Conservation (phyloP, 1,139 yeast genomes). For the Wickerhamomyces sp. region DNA sequence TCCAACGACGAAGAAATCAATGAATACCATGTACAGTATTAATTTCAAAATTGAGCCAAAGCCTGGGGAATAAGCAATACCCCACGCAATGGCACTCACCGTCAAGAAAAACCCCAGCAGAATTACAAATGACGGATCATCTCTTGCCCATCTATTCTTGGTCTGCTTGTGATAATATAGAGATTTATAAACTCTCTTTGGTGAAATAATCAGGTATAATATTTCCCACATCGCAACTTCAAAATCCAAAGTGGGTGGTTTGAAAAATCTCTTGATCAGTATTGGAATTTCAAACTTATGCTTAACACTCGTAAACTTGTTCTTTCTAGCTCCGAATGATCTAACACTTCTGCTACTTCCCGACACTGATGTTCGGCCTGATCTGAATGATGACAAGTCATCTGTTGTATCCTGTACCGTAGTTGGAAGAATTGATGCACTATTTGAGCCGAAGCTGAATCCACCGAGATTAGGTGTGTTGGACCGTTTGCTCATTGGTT, state of each 20-base stretch:
- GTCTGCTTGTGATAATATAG: conserved; percentile 76
- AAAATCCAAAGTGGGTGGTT: conserved; percentile 81
- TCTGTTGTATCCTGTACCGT: conserved; percentile 14
- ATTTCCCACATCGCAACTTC: conserved; percentile 95
- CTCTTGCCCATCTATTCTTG: conserved; percentile 74
- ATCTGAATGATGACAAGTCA: conserved; percentile 20
- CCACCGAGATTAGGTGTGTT: conserved; percentile 11
- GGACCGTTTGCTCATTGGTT: conserved; percentile 14
- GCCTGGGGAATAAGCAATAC: conserved; percentile 70
- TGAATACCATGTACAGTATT: conserved; percentile 76
- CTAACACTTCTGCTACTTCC: conserved; percentile 6
- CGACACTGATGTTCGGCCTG: conserved; percentile 17
- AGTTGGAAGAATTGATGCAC: conserved; percentile 14
- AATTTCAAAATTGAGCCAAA: conserved; percentile 56
- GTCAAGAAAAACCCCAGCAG: conserved; percentile 60
- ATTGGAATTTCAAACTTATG: conserved; percentile 31
- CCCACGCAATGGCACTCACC: conserved; percentile 87
- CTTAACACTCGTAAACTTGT: conserved; percentile 6
- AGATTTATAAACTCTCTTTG: conserved; percentile 77
- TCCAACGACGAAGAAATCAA: conserved; percentile 77
- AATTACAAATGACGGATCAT: conserved; percentile 85
- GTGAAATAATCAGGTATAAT: conserved; percentile 64
- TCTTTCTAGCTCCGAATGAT: conserved; percentile 7
- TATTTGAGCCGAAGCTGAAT: conserved; percentile 4
- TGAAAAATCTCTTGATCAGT: conserved; percentile 47